Conservation (phyloP, 129 eudicot species). For the Silybum marianum region DNA sequence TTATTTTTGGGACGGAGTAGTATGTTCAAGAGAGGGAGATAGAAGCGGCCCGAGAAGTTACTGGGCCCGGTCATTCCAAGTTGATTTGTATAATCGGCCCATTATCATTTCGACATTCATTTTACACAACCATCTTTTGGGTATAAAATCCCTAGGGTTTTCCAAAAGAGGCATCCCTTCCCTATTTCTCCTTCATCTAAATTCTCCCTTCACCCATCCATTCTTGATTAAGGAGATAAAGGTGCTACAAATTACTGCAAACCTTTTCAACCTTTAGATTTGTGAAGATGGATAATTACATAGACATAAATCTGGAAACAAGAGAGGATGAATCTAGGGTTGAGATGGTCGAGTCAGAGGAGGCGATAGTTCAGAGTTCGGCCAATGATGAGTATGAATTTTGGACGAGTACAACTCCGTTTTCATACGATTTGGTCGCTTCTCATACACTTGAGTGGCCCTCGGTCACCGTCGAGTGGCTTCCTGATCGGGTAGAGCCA, state of each 20-base stretch:
- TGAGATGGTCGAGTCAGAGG: constrained; percentile 47
- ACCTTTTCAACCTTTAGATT: neutral
- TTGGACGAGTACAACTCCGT: constrained; percentile 80
- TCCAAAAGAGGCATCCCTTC: neutral
- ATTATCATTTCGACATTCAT: too few species aligned
- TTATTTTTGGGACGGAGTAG: neutral
- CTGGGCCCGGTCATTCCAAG: neutral
- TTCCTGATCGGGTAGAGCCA: constrained; percentile 63
- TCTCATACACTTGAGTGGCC: constrained; percentile 88
- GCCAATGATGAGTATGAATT: constrained; percentile 80
- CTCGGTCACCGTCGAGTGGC: constrained; percentile 90
- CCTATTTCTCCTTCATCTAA: neutral
- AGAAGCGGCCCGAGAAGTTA: constrained; percentile 25
- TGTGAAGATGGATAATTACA: constrained; percentile 4
- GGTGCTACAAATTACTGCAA: constrained; percentile 8
- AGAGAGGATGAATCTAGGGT: neutral
- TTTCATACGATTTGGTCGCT: constrained; percentile 66
- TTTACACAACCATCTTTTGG: too few species aligned
- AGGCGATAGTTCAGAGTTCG: constrained; percentile 47
- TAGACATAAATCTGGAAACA: neutral
- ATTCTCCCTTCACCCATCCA: neutral
- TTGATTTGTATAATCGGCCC: too few species aligned
- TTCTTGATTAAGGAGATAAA: constrained; percentile 4
- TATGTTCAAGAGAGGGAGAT: neutral
- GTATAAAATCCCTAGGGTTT: neutral